Base-by-base conservation (phyloP, 2,329 filamentous ascomycete species). In the Fusarium goolgardi region DNA sequence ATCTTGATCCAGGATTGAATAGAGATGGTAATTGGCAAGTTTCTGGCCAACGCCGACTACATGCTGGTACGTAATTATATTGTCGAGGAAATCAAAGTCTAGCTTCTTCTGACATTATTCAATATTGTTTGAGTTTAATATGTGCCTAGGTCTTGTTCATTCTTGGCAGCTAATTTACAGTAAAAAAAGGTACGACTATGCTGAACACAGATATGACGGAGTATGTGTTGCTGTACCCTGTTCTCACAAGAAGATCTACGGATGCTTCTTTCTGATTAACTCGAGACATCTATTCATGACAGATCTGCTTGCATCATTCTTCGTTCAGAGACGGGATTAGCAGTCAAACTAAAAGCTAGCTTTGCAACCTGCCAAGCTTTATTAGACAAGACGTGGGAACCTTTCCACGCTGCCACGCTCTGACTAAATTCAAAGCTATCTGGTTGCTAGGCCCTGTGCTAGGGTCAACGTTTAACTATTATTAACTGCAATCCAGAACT, bases 11-110 rank as follows among this genome's bases (percentile, higher is more conserved):
- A 16, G 31, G 39, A 43, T 23, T 53, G 55, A 57, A 45, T 46
- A 37, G 45, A 43, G 56, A 69, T 69, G 40, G 61, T 45, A 34
- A 55, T 49, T 49, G 23, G 34, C 44, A n/a, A 49, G 25, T 21
- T 35, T 35, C 15, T 25, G 20, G 34, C 62, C 43, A 57, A 11
- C 9, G 10, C 27, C 27, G 10, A 29, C 27, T 49, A 35, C 20
- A 34, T 34, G 21, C 31, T 15, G 18, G 9, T 34, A 35, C 46
- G 31, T 34, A 49, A 35, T 25, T 49, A 18, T 52, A 61, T 44
- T 53, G 29, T 51, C 32, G n/a, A 53, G 53, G 29, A 6, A 45
- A 40, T 50, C 52, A 45, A 11, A 31, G 32, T 20, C 35, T 59
- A 63, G 58, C 58, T 53, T 27, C 46, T 34, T 62, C 25, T 52